Conservation (phyloP, 257 asterid genomes). For the Solanum peruvianum region DNA sequence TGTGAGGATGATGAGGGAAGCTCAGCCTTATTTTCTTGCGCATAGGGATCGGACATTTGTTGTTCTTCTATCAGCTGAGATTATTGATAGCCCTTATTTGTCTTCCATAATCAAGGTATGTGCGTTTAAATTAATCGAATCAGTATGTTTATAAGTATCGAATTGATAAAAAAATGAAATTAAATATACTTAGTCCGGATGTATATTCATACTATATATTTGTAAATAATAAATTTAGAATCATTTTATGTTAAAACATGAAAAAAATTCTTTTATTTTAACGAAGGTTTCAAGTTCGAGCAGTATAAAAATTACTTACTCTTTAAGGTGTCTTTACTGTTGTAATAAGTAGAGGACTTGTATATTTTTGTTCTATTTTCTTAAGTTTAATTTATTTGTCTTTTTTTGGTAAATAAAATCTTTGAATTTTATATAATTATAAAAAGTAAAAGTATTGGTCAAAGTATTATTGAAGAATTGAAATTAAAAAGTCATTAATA, state of each 20-base stretch:
- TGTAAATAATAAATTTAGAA: no score
- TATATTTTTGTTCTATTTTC: background rate
- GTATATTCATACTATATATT: no score
- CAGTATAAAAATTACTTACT: background rate
- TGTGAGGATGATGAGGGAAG: conserved; percentile 53
- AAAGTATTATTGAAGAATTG: no score
- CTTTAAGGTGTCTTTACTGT: background rate
- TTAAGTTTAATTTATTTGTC: background rate
- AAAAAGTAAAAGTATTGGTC: no score
- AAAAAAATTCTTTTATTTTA: background rate
- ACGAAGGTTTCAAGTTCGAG: no score
- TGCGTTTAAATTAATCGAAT: background rate
- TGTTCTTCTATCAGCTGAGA: conserved; percentile 32
- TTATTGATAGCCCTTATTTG: conserved; percentile 27
- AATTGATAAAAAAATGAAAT: no score
- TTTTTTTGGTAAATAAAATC: background rate
- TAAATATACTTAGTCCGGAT: no score
- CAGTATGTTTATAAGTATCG: no score
- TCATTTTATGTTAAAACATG: no score
- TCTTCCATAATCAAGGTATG: conserved; percentile 36
- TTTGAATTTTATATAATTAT: background rate
- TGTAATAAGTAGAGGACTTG: background rate
- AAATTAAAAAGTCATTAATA: no score
- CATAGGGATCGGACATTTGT: conserved; percentile 48
- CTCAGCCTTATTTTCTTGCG: conserved; percentile 37